Evolutionary conservation across 768 basidiomycete genomes (phyloP), one percentile per base, ranked within the genome.

Genomic region (Pleurotus tuoliensis): DNA sequence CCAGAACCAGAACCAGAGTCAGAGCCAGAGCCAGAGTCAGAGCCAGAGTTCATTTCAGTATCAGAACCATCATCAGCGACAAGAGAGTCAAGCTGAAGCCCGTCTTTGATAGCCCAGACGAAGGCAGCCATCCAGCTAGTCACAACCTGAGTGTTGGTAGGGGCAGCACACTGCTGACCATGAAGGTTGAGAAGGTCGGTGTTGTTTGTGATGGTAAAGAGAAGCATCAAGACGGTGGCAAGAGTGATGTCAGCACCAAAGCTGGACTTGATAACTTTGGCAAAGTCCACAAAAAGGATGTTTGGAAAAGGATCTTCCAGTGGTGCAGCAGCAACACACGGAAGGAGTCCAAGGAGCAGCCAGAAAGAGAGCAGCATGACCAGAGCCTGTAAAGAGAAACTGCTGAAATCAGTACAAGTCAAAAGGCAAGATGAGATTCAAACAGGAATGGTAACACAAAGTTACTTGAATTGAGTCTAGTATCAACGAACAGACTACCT

Each of bases 141-240:
- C n/a, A 50, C 48, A 4, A 15, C 25, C n/a, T 30, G 48, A 30
- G n/a, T 27, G n/a, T 50, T 20, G 25, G 15, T 15, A n/a, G 16
- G 16, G 1, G 7, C 8, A 25, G 37, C 27, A 12, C 16, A 16
- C 20, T 56, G 55, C n/a, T 39, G 25, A 45, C 16, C 43, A 45
- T 56, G 46, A 3, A 56, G 30, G 38, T 46, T 46, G n/a, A 56
- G 45, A 45, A 56, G 34, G 20, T 56, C 55, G 16, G 46, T 16
- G 39, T 56, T 56, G 18, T 39, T 37, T 5, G 46, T 56, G 15
- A 56, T 6, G 25, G 4, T 34, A 15, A 56, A 48, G 13, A 56
- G 45, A 3, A 48, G n/a, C 45, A 47, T 56, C 8, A 56, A 34
- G 20, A 56, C 46, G 12, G 55, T 56, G 34, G 55, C 25, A 18